Conservation (phyloP, 2,329 filamentous ascomycete species). For the Emergomyces africanus region DNA sequence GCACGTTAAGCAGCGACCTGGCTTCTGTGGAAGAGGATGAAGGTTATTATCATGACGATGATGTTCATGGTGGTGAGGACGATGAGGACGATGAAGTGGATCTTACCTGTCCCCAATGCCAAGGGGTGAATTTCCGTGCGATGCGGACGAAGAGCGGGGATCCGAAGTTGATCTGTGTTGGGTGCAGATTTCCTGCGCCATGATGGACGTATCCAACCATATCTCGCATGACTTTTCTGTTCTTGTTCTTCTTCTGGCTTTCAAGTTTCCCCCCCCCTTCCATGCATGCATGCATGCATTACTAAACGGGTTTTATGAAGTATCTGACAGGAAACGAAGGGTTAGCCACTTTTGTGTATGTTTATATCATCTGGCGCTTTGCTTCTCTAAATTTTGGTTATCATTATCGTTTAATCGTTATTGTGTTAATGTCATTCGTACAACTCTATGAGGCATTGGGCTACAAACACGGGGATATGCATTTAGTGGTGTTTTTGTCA, state of each 20-base stretch:
- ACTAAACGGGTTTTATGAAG: not conserved
- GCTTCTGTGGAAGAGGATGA: slow-evolving; percentile 17
- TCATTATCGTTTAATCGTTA: not conserved
- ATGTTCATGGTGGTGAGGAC: slow-evolving; percentile 8
- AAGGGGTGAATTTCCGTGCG: slow-evolving; percentile 49
- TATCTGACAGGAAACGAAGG: not conserved
- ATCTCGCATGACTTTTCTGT: not conserved
- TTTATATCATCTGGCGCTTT: not conserved
- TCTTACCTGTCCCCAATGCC: slow-evolving; percentile 48
- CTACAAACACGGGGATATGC: not conserved
- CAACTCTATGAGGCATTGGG: not conserved
- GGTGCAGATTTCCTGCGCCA: slow-evolving; percentile 26
- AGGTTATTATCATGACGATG: slow-evolving; percentile 18
- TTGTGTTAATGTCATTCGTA: not conserved
- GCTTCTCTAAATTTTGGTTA: not conserved
- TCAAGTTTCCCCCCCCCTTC: too few relatives aligned
- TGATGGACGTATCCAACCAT: not conserved
- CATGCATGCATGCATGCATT: too few relatives aligned
- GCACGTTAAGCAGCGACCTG: slow-evolving; percentile 46
- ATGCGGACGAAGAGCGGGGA: slow-evolving; percentile 41
- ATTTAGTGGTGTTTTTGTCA: not conserved
- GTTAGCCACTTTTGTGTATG: not conserved
- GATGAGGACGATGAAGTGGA: slow-evolving; percentile 35
- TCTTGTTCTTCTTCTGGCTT: not conserved
- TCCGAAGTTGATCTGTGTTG: slow-evolving; percentile 49